Evolutionary conservation across 208 protist species (phyloP).

Genomic region (Paratrypanosoma confusum): DNA sequence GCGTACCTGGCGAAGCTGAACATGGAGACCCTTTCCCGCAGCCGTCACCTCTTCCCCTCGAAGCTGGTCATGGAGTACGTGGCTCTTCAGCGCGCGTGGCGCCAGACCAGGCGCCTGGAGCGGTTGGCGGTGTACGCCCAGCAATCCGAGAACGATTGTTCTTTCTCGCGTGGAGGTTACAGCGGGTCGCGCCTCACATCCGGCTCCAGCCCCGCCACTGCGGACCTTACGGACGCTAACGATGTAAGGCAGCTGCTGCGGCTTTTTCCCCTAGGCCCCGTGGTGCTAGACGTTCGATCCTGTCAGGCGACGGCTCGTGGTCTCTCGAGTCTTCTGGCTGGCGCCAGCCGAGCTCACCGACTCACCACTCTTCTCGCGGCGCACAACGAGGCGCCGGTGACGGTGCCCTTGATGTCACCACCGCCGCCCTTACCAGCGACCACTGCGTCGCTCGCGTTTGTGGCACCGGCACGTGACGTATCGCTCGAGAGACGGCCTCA

Average conservation of each 20-base stretch:
- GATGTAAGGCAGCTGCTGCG: too few species aligned
- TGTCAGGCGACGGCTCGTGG: conserved; percentile 50
- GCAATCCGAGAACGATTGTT: too few species aligned
- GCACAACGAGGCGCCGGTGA: conserved; percentile 25
- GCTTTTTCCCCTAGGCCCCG: conserved; percentile 47
- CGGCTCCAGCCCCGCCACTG: too few species aligned
- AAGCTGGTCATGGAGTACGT: conserved; percentile 9
- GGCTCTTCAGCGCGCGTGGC: too few species aligned
- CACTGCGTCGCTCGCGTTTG: too few species aligned
- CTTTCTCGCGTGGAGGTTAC: too few species aligned
- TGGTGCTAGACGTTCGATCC: conserved; percentile 36
- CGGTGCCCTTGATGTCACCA: conserved; percentile 14
- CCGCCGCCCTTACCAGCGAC: conserved; percentile 1
- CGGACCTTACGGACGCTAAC: too few species aligned
- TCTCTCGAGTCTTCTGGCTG: conserved; percentile 48
- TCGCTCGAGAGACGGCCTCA: too few species aligned
- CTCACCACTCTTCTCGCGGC: conserved; percentile 27
- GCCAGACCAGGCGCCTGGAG: too few species aligned
- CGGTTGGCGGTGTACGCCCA: too few species aligned
- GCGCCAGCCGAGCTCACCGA: conserved; percentile 39
- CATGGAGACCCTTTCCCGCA: conserved; percentile 12
- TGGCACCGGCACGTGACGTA: too few species aligned
- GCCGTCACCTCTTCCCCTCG: conserved; percentile 30
- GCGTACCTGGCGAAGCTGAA: conserved; percentile 59
- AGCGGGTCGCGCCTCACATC: too few species aligned